A percentile compares a stretch with the other conserved stretches of the same genome.
Conservation (phyloP, 768 basidiomycete species). For the Tylopilus balloui region DNA sequence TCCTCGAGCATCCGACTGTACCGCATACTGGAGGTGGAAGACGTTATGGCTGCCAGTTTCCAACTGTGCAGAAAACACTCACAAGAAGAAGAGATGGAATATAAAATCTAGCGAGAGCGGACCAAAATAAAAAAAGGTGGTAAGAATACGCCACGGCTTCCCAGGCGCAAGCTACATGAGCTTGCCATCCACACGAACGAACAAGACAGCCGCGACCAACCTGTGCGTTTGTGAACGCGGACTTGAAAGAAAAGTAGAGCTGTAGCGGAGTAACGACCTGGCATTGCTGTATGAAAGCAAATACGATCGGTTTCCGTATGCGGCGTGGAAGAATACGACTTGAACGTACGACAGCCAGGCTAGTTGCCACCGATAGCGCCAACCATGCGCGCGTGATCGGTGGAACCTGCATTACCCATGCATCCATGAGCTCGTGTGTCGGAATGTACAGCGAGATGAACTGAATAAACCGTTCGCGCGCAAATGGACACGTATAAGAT, state of each 20-base stretch:
- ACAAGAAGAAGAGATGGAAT: conserved; percentile 99
- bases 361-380: conserved; percentile 69
- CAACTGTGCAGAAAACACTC: conserved; percentile 31
- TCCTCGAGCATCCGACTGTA: conserved; percentile 97
- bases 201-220: conserved; percentile 24
- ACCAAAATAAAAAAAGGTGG: conserved; percentile 97
- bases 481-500: conserved; percentile 8
- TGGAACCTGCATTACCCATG: conserved; percentile 88
- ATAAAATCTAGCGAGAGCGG: conserved; percentile 89
- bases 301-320: conserved; percentile 4
- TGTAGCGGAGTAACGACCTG: conserved; percentile 87
- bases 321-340: background rate
- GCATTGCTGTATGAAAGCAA: conserved; percentile 63
- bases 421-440: conserved; percentile 55
- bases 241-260: conserved; percentile 88
- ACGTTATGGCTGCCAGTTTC: background rate
- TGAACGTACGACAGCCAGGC: conserved; percentile 77
- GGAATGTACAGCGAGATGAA: background rate
- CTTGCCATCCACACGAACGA: conserved; percentile 1
- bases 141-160: conserved; percentile 85
- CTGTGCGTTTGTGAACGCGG: conserved; percentile 78
- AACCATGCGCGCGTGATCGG: conserved; percentile 90
- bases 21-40: conserved; percentile 63
- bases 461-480: background rate
- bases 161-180: conserved; percentile 8